phyloP scores from a whole-genome alignment of 140 eudicot species.

The Flaveria floridana region DNA sequence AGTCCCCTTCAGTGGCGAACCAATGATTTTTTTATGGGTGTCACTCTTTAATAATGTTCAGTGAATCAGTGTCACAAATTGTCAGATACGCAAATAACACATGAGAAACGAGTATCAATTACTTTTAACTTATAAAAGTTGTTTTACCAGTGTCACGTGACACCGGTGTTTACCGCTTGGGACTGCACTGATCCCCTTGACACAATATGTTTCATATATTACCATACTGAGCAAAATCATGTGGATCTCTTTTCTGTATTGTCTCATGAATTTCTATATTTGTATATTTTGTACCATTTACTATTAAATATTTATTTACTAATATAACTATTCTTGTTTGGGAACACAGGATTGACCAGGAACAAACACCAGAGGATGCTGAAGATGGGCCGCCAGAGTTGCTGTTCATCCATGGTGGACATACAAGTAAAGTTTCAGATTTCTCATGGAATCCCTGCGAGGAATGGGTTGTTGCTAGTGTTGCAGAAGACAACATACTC shows the following conservation, averaged over 20 bases:
- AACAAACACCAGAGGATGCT: conserved; percentile 86
- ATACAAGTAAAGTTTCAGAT: conserved; percentile 87
- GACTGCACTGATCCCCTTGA: neutral
- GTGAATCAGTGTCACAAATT: neutral
- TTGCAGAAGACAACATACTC: conserved; percentile 88
- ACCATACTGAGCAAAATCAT: neutral
- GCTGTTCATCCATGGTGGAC: conserved; percentile 92
- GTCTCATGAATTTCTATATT: neutral
- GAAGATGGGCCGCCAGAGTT: conserved; percentile 98
- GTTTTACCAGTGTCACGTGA: neutral
- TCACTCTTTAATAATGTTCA: neutral
- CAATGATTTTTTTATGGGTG: no score
- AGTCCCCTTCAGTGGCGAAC: neutral
- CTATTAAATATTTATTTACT: neutral
- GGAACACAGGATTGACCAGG: conserved; percentile 64
- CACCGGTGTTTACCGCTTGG: no score
- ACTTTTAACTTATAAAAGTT: neutral
- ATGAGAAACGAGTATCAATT: neutral
- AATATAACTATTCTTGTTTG: neutral
- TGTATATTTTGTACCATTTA: neutral
- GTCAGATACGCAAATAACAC: neutral
- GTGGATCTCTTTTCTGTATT: neutral
- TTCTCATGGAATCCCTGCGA: conserved; percentile 98
- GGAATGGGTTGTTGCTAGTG: conserved; percentile 90
- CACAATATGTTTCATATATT: neutral